A percentile compares a stretch with the other conserved stretches of the same genome.
Conservation (phyloP, 129 eudicot species). For the Pulicaria dysenterica region DNA sequence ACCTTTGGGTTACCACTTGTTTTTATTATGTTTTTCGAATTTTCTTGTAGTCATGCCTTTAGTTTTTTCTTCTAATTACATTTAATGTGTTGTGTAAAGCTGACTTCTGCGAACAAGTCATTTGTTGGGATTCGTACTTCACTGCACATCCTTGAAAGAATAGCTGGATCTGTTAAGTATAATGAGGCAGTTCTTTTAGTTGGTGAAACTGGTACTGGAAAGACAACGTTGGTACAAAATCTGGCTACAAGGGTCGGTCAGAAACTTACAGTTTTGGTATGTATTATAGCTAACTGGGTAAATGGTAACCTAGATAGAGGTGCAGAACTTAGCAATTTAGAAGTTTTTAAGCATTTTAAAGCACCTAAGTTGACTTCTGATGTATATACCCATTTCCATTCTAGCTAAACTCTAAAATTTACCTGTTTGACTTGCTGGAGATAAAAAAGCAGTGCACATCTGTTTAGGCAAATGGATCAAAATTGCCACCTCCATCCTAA, state of each 20-base stretch:
- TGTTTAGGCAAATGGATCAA: constrained; percentile 8
- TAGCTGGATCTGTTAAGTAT: constrained; percentile 78
- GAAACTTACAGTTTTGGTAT: constrained; percentile 95
- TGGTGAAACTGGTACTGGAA: constrained; percentile 99
- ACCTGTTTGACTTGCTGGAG: neutral
- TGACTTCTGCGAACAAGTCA: constrained; percentile 41
- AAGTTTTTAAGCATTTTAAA: neutral
- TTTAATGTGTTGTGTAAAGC: constrained; percentile 31
- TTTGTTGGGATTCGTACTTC: constrained; percentile 83
- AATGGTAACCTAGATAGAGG: neutral
- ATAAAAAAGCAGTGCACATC: neutral
- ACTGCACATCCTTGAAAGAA: constrained; percentile 70
- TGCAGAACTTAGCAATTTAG: neutral
- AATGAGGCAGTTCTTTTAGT: constrained; percentile 95
- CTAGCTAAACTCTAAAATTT: neutral
- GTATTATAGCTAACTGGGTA: constrained; percentile 23
- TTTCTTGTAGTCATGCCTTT: neutral
- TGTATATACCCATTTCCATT: neutral
- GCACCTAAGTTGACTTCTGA: constrained; percentile 17
- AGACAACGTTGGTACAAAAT: constrained; percentile 93
- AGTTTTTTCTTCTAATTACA: constrained; percentile 18
- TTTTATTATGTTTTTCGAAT: neutral
- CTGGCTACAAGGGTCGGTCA: constrained; percentile 77
- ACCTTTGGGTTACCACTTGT: constrained; percentile 44
- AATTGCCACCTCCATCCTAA: neutral